phyloP scores from a whole-genome alignment of 208 protist genomes.

The Acanthamoeba lenticulata region DNA sequence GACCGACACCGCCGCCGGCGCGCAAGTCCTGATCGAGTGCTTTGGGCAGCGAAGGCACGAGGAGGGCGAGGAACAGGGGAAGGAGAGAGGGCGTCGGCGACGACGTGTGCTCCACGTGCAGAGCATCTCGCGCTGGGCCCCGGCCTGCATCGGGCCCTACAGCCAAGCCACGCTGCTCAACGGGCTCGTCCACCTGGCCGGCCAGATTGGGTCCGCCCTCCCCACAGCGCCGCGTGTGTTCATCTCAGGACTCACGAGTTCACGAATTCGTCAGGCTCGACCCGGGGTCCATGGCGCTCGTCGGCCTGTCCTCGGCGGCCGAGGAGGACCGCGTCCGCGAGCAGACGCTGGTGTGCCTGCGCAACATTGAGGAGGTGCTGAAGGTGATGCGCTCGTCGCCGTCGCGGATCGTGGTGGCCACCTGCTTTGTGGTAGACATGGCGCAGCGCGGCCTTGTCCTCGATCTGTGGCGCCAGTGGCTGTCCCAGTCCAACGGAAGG shows the following conservation, averaged over 20 bases:
- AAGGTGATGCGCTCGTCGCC: background rate
- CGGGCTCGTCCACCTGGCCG: constrained; percentile 31
- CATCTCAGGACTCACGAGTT: background rate
- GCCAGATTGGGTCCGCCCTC: constrained; percentile 32
- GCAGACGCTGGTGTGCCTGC: background rate
- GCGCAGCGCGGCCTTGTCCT: background rate
- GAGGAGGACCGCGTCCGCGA: background rate
- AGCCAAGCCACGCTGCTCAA: constrained; percentile 54
- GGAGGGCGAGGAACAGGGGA: background rate
- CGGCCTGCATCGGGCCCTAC: constrained; percentile 70
- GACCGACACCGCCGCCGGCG: no score
- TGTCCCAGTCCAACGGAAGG: background rate
- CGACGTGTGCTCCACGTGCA: constrained; percentile 63
- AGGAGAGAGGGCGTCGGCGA: background rate
- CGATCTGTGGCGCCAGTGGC: background rate
- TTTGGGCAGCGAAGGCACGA: background rate
- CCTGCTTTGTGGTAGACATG: background rate
- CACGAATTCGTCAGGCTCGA: constrained; percentile 40
- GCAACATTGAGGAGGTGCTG: constrained; percentile 47
- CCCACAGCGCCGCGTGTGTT: background rate
- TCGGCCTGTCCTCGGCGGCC: background rate
- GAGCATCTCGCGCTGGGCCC: constrained; percentile 64
- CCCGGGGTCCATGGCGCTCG: constrained; percentile 29
- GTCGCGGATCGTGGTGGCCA: background rate
- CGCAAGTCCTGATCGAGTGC: background rate